Percentiles rank a stretch among this genome's conserved stretches.
These are phyloP conservation scores for Dissophora globulifera DNA, from an alignment of 192 early-diverging fungal species.

Conservation along the genomic window DNA sequence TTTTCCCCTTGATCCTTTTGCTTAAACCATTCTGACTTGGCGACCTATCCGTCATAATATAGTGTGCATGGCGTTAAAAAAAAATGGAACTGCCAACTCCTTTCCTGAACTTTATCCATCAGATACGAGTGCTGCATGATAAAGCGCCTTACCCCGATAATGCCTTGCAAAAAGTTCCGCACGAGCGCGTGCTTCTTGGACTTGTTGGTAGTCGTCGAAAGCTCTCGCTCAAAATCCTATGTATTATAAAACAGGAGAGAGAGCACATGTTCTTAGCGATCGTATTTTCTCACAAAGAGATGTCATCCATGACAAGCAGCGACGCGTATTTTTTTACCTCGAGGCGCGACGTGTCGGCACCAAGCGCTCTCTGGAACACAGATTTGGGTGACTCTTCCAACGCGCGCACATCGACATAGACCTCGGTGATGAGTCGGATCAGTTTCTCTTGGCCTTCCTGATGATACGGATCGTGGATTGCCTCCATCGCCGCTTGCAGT, in stretches of 20 bases:
- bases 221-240: slow-evolving; percentile 33
- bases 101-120: too few relatives aligned
- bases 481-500: slow-evolving; percentile 32
- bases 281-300: neutral
- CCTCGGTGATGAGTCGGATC: slow-evolving; percentile 44
- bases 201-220: slow-evolving; percentile 15
- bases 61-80: neutral
- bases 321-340: slow-evolving; percentile 26
- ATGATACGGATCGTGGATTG: slow-evolving; percentile 43
- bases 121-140: too few relatives aligned
- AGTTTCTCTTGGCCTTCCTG: slow-evolving; percentile 50
- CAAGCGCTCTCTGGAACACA: slow-evolving; percentile 25
- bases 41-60: slow-evolving; percentile 12
- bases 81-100: too few relatives aligned
- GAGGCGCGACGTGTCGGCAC: slow-evolving; percentile 21
- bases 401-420: slow-evolving; percentile 47
- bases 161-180: slow-evolving; percentile 44
- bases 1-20: slow-evolving; percentile 28
- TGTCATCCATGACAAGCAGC: neutral
- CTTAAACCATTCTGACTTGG: slow-evolving; percentile 53
- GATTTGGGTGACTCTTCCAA: slow-evolving; percentile 27
- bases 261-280: neutral
- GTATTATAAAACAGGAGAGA: neutral
- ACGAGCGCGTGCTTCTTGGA: slow-evolving; percentile 43
- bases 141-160: slow-evolving; percentile 51